These are phyloP conservation scores for Daldinia grandis DNA, from an alignment of 495 filamentous ascomycete genomes.

Conservation along the genomic window DNA sequence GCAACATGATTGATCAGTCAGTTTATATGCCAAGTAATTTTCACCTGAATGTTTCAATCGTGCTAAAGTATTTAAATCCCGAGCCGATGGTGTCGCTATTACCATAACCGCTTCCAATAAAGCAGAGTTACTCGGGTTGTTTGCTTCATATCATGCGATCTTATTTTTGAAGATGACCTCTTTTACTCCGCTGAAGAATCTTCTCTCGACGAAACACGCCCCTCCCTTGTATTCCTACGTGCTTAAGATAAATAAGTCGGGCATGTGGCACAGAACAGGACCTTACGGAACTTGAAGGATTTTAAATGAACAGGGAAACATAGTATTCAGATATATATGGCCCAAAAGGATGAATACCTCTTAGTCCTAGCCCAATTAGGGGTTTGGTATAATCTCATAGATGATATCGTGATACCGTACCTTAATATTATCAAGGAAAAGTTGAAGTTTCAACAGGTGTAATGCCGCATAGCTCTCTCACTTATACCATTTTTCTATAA, in stretches of 20 bases:
- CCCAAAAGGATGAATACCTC: background rate
- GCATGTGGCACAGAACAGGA: background rate
- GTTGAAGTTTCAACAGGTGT: background rate
- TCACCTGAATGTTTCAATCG: background rate
- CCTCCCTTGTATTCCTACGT: constrained; percentile 1
- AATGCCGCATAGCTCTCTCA: background rate
- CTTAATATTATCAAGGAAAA: background rate
- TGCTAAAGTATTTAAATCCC: background rate
- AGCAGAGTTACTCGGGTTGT: background rate
- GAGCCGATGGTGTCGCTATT: background rate
- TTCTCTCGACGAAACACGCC: constrained; percentile 10
- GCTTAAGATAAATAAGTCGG: background rate
- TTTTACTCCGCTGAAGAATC: constrained; percentile 16
- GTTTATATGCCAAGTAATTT: background rate
- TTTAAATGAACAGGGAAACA: background rate
- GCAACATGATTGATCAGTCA: background rate
- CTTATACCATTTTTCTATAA: background rate
- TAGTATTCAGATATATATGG: background rate
- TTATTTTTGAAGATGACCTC: background rate
- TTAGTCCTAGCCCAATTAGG: background rate
- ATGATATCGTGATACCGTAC: constrained; percentile 16
- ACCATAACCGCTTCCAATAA: background rate
- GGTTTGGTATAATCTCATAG: background rate
- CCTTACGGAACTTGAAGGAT: background rate
- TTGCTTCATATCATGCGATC: constrained; percentile 2